phyloP scores from a whole-genome alignment of 805 yeast genomes.

The Starmerella khaoyaiensis region DNA sequence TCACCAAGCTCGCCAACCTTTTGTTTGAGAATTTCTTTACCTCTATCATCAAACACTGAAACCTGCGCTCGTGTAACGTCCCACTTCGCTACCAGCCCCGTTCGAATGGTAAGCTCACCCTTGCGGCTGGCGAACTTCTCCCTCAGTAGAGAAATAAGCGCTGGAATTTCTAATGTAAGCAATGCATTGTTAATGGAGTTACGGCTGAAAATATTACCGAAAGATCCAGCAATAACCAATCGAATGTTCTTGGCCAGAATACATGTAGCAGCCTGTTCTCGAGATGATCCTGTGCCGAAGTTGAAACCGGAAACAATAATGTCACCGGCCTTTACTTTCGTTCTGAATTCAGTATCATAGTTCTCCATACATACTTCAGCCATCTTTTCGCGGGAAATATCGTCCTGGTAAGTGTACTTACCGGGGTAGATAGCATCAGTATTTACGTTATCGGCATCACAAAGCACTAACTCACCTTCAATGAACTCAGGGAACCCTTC shows the following conservation, averaged over 20 bases:
- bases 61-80: conserved; percentile 80
- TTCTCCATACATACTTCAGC: conserved; percentile 99
- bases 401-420: conserved; percentile 96
- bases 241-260: conserved; percentile 86
- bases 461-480: conserved; percentile 81
- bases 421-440: conserved; percentile 99
- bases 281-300: conserved; percentile 95
- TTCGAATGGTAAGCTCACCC: conserved; percentile 73
- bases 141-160: conserved; percentile 63
- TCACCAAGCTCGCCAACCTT: conserved; percentile 94
- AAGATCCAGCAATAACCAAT: conserved; percentile 90
- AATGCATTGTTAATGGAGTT: conserved; percentile 94
- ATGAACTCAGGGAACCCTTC: conserved; percentile 85
- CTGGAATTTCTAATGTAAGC: conserved; percentile 86
- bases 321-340: conserved; percentile 74
- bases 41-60: conserved; percentile 54
- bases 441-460: conserved; percentile 88
- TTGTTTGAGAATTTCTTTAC: conserved; percentile 51
- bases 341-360: conserved; percentile 79
- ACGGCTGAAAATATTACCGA: conserved; percentile 91
- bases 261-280: conserved; percentile 99
- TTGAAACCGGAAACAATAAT: conserved; percentile 85
- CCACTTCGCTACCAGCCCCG: conserved; percentile 89
- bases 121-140: conserved; percentile 41
- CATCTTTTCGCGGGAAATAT: conserved; percentile 87